phyloP scores from a whole-genome alignment of 805 yeast genomes.

The Saturnispora kantuleensis region DNA sequence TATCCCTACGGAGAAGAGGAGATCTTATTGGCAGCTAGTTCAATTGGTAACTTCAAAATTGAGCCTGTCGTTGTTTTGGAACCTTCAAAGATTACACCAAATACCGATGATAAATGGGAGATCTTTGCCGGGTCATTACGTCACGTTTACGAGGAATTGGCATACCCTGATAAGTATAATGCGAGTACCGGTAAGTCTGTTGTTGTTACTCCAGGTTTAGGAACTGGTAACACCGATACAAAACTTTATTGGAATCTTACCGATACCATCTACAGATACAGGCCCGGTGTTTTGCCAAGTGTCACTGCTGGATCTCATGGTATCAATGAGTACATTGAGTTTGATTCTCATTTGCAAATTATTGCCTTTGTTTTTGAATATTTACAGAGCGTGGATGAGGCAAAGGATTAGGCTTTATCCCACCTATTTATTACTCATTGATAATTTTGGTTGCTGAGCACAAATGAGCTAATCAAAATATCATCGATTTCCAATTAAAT shows the following conservation, averaged over 20 bases:
- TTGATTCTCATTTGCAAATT: constrained; percentile 48
- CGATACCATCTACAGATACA: constrained; percentile 48
- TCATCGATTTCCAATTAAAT: no score
- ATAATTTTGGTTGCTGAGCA: no score
- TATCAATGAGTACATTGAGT: constrained; percentile 49
- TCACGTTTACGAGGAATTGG: constrained; percentile 38
- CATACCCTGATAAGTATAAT: constrained; percentile 26
- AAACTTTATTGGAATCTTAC: constrained; percentile 53
- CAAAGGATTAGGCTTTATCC: constrained; percentile 8
- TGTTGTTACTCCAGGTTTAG: constrained; percentile 47
- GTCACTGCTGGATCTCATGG: constrained; percentile 43
- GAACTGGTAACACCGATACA: constrained; percentile 68
- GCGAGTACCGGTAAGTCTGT: constrained; percentile 18
- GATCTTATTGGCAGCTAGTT: constrained; percentile 22
- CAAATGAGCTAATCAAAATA: no score
- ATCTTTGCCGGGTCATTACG: constrained; percentile 35
- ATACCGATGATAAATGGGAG: constrained; percentile 39
- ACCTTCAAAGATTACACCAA: constrained; percentile 49
- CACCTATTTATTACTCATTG: background rate
- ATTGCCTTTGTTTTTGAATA: constrained; percentile 48
- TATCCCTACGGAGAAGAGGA: constrained; percentile 14
- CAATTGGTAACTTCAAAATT: constrained; percentile 15
- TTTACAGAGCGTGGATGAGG: constrained; percentile 33
- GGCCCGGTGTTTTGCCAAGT: constrained; percentile 36
- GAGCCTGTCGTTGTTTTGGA: constrained; percentile 21